Conservation (phyloP, 441 rosid genomes). For the Pelargonium myrrhifolium region DNA sequence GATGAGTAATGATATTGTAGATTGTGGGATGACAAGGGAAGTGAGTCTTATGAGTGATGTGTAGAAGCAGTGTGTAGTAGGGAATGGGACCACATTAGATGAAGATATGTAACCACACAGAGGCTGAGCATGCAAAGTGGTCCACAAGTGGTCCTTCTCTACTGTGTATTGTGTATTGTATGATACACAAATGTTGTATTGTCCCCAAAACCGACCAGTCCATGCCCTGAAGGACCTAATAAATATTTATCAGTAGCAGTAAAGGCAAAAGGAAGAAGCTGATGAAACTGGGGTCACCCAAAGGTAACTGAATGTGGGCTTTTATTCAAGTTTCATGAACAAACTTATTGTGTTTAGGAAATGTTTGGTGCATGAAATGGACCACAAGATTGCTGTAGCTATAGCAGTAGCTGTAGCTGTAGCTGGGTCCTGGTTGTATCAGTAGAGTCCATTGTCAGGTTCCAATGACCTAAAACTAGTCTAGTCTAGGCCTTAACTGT, state of each 20-base stretch:
- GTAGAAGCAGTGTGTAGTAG: too few species aligned
- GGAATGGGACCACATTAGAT: not conserved
- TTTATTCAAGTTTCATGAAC: not conserved
- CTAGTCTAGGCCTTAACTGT: not conserved
- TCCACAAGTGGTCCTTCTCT: not conserved
- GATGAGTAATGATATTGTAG: too few species aligned
- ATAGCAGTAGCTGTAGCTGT: too few species aligned
- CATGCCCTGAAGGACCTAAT: not conserved
- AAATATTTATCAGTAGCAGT: not conserved
- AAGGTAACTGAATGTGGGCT: not conserved
- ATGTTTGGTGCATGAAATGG: too few species aligned
- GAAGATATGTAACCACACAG: not conserved
- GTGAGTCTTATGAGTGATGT: too few species aligned
- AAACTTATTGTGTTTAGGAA: not conserved
- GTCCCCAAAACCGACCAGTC: not conserved
- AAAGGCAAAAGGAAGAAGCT: not conserved
- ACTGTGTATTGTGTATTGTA: not conserved
- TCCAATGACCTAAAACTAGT: not conserved
- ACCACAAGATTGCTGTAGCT: too few species aligned
- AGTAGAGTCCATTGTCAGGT: not conserved
- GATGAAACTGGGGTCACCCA: not conserved
- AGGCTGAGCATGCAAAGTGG: too few species aligned
- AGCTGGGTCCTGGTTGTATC: not conserved
- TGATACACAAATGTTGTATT: not conserved
- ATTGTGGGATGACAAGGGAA: too few species aligned